phyloP scores from a whole-genome alignment of 1,284 basidiomycete genomes.

The Laetiporus sulphureus region DNA sequence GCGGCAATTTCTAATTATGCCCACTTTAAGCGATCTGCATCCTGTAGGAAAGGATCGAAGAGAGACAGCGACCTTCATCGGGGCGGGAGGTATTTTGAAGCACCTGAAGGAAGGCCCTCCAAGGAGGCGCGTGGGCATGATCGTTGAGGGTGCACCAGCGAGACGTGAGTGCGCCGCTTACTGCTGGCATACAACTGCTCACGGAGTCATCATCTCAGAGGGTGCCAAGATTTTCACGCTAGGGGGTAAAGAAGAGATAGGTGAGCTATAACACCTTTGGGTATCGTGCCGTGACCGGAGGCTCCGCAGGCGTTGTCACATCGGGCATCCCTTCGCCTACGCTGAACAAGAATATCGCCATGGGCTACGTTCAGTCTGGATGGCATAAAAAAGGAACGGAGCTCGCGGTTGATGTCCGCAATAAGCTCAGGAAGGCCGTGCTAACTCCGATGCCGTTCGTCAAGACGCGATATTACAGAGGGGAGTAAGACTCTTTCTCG shows the following conservation, averaged over 20 bases:
- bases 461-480: constrained; percentile 65
- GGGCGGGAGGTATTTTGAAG: constrained; percentile 69
- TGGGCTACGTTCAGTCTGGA: constrained; percentile 83
- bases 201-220: constrained; percentile 47
- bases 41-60: constrained; percentile 73
- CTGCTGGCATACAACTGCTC: too few relatives aligned
- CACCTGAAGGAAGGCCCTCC: constrained; percentile 81
- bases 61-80: constrained; percentile 73
- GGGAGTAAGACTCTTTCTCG: too few relatives aligned
- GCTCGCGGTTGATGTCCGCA: constrained; percentile 73
- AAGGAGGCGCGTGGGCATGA: constrained; percentile 78
- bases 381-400: constrained; percentile 90
- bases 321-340: constrained; percentile 96
- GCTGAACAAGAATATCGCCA: constrained; percentile 88
- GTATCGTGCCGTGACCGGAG: not conserved
- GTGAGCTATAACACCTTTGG: constrained; percentile 26
- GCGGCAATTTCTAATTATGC: constrained; percentile 1
- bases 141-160: constrained; percentile 83
- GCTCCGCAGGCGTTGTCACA: constrained; percentile 61
- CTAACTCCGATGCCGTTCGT: constrained; percentile 81
- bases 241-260: constrained; percentile 50
- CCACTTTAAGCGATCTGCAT: constrained; percentile 11
- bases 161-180: constrained; percentile 60
- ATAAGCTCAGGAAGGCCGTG: constrained; percentile 62
- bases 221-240: constrained; percentile 72